Base-by-base conservation (phyloP, 192 early-diverging fungal species). In the Gryganskiella cystojenkinii region DNA sequence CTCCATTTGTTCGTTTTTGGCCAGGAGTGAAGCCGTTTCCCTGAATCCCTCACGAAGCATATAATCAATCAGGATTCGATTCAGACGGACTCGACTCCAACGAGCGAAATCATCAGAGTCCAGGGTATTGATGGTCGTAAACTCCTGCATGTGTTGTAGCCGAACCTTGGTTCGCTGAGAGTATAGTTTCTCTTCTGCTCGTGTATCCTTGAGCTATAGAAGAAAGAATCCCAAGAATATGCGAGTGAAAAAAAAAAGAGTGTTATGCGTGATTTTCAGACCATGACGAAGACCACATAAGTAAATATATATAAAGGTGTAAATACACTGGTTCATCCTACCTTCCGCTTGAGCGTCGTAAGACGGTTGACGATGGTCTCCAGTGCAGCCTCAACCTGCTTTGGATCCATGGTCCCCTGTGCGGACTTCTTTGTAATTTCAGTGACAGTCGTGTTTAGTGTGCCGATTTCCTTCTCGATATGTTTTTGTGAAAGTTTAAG, bases 21-120 rank as follows among this genome's bases (percentile, higher is more conserved):
- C 87, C 46, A 99, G 76, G 59, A 75, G 76, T 35, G 85, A 75
- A 2, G 98, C 96, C 11, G 96, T 90, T 2, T 91, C 81, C 27
- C 85, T 86, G 52, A 90, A 93, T 8, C 96, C 96, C 28, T 91
- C 90, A 61, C 98, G 85, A 27, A 98, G 84, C 91, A 99, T 90
- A 79, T 97, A 99, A 78, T 99, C 98, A 2, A 95, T 93, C 62
- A 99, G 80, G 28, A 99, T 85, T 17, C 96, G 88, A 79, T 97
- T 90, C 25, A 99, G 80, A 11, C 96, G 89, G 6, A 88, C 88
- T 46, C 92, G 89, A 60, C 91, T 91, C 98, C 98, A 99, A 53
- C 87, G 82, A 28, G 84, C 84, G 76, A 92, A 98, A 62, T 87
- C 95, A 14, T 89, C 86, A 37, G 90, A 85, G 25, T 94, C 86